These are phyloP conservation scores for Penicillium sp. DNA, from an alignment of 2,329 filamentous ascomycete species.

Conservation along the genomic window DNA sequence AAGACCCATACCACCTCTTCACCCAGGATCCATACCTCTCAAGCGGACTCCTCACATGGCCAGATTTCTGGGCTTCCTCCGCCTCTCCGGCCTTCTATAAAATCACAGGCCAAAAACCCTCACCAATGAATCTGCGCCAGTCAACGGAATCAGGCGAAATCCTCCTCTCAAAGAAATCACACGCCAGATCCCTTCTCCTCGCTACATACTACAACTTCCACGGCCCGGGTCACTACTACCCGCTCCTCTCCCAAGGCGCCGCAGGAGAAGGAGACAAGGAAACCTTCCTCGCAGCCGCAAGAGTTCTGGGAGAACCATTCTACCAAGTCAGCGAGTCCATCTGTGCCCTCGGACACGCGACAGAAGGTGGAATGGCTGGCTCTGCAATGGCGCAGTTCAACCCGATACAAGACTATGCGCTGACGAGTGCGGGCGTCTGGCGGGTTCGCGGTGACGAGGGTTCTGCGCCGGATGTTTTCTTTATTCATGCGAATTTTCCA, in stretches of 20 bases:
- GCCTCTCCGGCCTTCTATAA: conserved; percentile 46
- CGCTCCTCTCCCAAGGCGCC: conserved; percentile 37
- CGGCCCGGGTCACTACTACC: conserved; percentile 52
- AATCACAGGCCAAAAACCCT: conserved; percentile 36
- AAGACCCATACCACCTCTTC: conserved; percentile 44
- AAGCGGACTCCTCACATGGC: conserved; percentile 35
- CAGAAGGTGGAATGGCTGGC: conserved; percentile 32
- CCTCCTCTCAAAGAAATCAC: conserved; percentile 48
- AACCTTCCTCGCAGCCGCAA: conserved; percentile 47
- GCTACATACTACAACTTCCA: conserved; percentile 56
- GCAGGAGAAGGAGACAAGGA: conserved; percentile 52
- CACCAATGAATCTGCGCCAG: conserved; percentile 32
- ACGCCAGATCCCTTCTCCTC: conserved; percentile 48
- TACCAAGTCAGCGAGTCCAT: conserved; percentile 44
- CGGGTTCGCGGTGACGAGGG: conserved; percentile 32
- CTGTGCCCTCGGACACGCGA: conserved; percentile 32
- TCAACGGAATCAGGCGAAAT: conserved; percentile 51
- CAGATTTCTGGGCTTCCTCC: conserved; percentile 43
- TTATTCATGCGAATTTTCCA: conserved; percentile 42
- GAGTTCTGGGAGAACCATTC: conserved; percentile 38
- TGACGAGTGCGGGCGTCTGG: conserved; percentile 27
- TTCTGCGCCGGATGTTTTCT: conserved; percentile 34
- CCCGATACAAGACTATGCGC: conserved; percentile 33
- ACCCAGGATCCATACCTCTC: conserved; percentile 40
- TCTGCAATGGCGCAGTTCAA: conserved; percentile 42